Evolutionary conservation across 2,329 filamentous ascomycete species (phyloP), one percentile per base, ranked within the genome.

Genomic region (Ophiostoma tasmaniense): DNA sequence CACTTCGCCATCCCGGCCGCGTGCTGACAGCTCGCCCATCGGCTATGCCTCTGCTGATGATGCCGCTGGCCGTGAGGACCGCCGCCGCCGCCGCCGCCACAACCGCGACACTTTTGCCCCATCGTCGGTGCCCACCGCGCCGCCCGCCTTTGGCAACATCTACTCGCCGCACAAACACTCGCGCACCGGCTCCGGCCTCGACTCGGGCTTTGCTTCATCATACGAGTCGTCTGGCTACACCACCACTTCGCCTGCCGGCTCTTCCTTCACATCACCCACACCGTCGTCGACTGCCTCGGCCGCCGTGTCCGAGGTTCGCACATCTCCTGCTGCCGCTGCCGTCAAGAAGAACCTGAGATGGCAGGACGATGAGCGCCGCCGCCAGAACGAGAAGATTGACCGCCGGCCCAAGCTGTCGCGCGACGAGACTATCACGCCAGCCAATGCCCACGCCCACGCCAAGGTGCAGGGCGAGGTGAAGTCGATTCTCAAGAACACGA

Each of bases 361-460:
- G 73, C 75, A 76, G 55, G 76, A 77, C 71, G 71, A 77, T 67
- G 69, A 75, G 71, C 69, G 73, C 64, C 64, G 69, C 66, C 70
- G 71, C 42, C 76, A 77, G 11, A 78, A 78, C 68, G 74, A 73
- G 64, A 73, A 74, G 70, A 78, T 78, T 70, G 68, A 71, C 59
- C 71, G 64, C 64, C 76, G 77, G 7, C 73, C 75, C 50, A 72
- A 71, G 69, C 72, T 73, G 45, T 66, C 66, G 39, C 74, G 72
- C 22, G 37, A 67, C 37, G 50, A 68, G 62, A 55, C 71, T 14
- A 50, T 67, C 22, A 55, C 50, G 50, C 50, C 50, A n/a, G 50
- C 50, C n/a, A 55, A 55, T 25, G 50, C 50, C 10, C n/a, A 55
- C 14, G 50, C 50, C 1, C n/a, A 55, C 25, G 50, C 50, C 3